Percentiles rank a stretch among this genome's conserved stretches.
Evolutionary conservation across 106 monocot species (phyloP).

Genomic region (Apostasia shenzhenica): DNA sequence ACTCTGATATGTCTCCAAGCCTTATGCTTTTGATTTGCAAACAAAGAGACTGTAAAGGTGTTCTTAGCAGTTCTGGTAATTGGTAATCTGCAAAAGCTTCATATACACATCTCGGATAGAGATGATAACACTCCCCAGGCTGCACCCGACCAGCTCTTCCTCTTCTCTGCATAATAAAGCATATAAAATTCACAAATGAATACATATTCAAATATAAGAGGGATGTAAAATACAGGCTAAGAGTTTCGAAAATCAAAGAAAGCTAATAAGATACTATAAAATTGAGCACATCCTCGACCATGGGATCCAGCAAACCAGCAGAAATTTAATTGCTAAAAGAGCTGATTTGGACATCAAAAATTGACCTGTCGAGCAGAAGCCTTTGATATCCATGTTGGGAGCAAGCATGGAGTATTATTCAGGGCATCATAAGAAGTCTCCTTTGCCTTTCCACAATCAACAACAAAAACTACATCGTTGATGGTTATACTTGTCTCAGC

Average conservation of each 20-base stretch:
- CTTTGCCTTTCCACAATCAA: constrained; percentile 99
- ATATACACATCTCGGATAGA: constrained; percentile 94
- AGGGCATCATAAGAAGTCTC: constrained; percentile 99
- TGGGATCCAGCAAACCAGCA: too few species aligned
- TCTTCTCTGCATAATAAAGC: constrained; percentile 57
- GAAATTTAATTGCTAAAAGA: too few species aligned
- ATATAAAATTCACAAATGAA: not conserved
- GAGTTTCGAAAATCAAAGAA: too few species aligned
- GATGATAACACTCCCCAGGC: constrained; percentile 94
- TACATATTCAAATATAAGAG: not conserved
- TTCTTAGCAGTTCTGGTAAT: constrained; percentile 90
- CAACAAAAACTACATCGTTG: constrained; percentile 98
- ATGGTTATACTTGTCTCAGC: constrained; percentile 99
- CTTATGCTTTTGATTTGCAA: constrained; percentile 93
- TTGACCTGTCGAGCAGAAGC: constrained; percentile 96
- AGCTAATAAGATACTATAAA: too few species aligned
- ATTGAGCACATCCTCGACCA: too few species aligned
- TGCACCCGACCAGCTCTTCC: constrained; percentile 98
- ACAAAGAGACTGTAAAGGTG: constrained; percentile 96
- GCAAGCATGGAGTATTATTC: constrained; percentile 99
- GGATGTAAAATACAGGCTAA: not conserved
- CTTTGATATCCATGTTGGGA: constrained; percentile 98
- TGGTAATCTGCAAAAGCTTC: constrained; percentile 91
- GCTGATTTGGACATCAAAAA: not conserved
- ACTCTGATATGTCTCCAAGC: constrained; percentile 92